Base-by-base conservation (phyloP, 306 rosid genomes). In the Glycyrrhiza uralensis region DNA sequence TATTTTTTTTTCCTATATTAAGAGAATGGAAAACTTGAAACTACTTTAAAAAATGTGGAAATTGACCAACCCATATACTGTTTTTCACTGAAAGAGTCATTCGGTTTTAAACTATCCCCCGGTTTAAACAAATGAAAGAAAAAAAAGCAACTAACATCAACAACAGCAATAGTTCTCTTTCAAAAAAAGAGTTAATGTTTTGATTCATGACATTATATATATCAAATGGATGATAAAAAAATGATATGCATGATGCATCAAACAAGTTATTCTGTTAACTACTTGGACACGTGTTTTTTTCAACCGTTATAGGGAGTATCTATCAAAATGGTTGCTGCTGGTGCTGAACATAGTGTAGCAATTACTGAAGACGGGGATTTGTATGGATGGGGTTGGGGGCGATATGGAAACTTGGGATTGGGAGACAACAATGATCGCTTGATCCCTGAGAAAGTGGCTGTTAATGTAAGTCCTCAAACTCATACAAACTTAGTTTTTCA, bases 301-400 rank as follows among this genome's bases (percentile, higher is more conserved):
- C 42, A 33, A 24, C 75, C 65, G 42, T 42, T 83, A 66, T 58
- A 93, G 98, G 97, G 92, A 82, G 71, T 87, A 42, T 67, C 81
- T 73, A 75, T 94, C 75, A 91, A 86, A 86, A 91, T 89, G 94
- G 98, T 94, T 63, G 97, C 97, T 69, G 97, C 98, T 77, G 98
- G 98, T 65, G 98, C 98, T 66, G 98, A 94, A 81, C 98, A 94
- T 66, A 94, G 97, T 67, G 96, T 81, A 56, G 97, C 98, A 65
- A 82, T 94, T 63, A 79, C 97, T 60, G 97, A 85, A 85, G 87
- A 86, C 3, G 97, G 97, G 69, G 85, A 78, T 32, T 86, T 91
- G 52, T 94, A 87, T 23, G 98, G 94, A 69, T 94, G 98, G 98
- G 98, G 98, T 44, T 94, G 97, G 97, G 98, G 98, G 12, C 87